Conservation (phyloP, 208 protist species). For the Novymonas esmeraldas region DNA sequence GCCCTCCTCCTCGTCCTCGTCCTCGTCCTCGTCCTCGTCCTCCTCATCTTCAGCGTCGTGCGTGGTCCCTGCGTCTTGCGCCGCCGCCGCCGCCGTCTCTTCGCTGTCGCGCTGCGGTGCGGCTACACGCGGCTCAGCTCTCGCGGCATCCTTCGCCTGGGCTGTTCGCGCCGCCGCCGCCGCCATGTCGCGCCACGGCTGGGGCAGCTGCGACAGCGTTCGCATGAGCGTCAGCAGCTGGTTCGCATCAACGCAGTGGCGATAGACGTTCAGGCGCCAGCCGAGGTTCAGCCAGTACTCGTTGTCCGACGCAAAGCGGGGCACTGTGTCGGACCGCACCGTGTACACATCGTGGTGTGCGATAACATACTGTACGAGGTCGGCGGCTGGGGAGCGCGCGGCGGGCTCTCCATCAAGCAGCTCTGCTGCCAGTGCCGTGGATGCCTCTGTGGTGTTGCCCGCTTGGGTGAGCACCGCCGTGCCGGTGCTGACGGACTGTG, state of each 20-base stretch:
- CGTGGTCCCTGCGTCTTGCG: not conserved
- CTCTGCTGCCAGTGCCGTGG: not conserved
- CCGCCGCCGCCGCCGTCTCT: not conserved
- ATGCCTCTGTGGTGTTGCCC: not conserved
- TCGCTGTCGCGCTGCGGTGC: not conserved
- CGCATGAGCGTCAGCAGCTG: conserved; percentile 33
- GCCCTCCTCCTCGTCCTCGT: not conserved
- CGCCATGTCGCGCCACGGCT: conserved; percentile 16
- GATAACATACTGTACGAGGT: conserved; percentile 48
- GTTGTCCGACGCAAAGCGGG: conserved; percentile 47
- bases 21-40: not conserved
- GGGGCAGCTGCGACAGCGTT: conserved; percentile 26
- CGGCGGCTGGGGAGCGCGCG: conserved; percentile 29
- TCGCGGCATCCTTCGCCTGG: no score
- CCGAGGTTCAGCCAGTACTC: conserved; percentile 61
- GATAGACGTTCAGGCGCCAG: conserved; percentile 50
- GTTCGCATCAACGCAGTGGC: conserved; percentile 28
- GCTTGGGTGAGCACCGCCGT: not conserved
- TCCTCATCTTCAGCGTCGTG: not conserved
- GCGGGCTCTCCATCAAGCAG: not conserved
- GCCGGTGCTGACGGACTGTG: not conserved
- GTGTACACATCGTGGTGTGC: conserved; percentile 21
- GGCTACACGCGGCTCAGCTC: no score
- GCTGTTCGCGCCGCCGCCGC: conserved; percentile 1
- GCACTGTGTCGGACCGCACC: conserved; percentile 50